Evolutionary conservation across 2,329 filamentous ascomycete genomes (phyloP).

Genomic region (Epichloe coenophiala): DNA sequence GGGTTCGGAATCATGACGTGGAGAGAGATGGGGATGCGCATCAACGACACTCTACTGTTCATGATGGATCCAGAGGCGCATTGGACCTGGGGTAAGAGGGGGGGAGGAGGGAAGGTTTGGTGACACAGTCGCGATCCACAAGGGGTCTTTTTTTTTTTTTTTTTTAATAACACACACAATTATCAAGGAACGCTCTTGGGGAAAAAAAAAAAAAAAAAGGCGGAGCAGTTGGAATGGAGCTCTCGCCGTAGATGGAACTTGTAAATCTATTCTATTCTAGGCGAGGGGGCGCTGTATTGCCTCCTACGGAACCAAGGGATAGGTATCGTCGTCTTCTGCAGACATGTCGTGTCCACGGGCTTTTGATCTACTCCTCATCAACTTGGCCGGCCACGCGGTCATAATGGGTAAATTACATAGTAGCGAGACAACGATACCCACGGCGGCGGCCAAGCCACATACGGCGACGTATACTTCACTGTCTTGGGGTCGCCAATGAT

Average conservation of each 20-base stretch:
- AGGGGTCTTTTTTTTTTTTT: no score
- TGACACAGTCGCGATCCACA: background rate
- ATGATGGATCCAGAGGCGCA: background rate
- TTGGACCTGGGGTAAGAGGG: background rate
- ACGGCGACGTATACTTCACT: background rate
- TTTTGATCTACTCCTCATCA: background rate
- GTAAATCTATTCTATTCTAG: no score
- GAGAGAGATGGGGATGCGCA: background rate
- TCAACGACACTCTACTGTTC: background rate
- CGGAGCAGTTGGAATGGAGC: no score
- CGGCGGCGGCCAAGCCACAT: background rate
- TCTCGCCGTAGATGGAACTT: no score
- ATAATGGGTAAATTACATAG: background rate
- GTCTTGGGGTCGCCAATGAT: background rate
- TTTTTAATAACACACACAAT: accelerated
- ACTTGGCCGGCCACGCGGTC: background rate
- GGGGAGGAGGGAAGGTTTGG: background rate
- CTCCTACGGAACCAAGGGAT: background rate
- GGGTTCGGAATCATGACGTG: background rate
- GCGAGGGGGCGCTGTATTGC: background rate
- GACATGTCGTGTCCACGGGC: background rate
- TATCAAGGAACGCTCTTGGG: no score
- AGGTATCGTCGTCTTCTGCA: background rate
- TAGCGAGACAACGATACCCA: background rate
- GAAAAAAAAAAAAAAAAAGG: no score